Evolutionary conservation across 1,139 yeast species (phyloP), one percentile per base, ranked within the genome.

Genomic region (Taphrina confusa): DNA sequence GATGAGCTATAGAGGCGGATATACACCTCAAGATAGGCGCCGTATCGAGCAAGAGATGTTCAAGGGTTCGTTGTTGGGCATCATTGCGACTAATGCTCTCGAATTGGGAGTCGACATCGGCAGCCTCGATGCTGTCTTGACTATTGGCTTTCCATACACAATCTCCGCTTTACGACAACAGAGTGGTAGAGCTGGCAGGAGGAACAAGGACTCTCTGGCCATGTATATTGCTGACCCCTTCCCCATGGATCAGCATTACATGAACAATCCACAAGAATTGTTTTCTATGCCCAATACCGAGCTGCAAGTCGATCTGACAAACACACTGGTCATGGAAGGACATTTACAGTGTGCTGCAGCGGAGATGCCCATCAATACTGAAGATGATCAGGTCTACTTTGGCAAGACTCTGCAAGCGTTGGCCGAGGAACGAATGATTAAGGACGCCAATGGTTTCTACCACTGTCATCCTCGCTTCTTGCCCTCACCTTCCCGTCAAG

Each of bases 21-120:
- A 92, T 68, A 83, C 95, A 4, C 84, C 89, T 2, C 73, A 79
- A 1, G 97, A 92, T 69, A 78, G 99, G 65, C 79, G 98, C 65
- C 79, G 82, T 51, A 92, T 92, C 62, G 99, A 92, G 71, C 78
- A 79, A 52, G 89, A 86, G 68, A 89, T 92, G 96, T 94, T 92
- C 70, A 81, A 80, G 62, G 97, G 97, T 0, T 81, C 83, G 58
- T 73, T 92, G 27, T 76, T 85, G 60, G 97, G 96, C 0, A 87
- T 94, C 28, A 82, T 92, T 2, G 95, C 98, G 0, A 94, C 99
- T 0, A 90, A 90, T 73, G 98, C 99, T 0, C 75, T 92, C 62
- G 99, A 92, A 70, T 77, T 92, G 57, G 99, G 99, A 52, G 88
- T 92, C 57, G 98, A 92, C 75, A 85, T 92, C 65, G 95, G 97